phyloP scores from a whole-genome alignment of 2,329 filamentous ascomycete genomes.

The Diaporthe citrichinensis region DNA sequence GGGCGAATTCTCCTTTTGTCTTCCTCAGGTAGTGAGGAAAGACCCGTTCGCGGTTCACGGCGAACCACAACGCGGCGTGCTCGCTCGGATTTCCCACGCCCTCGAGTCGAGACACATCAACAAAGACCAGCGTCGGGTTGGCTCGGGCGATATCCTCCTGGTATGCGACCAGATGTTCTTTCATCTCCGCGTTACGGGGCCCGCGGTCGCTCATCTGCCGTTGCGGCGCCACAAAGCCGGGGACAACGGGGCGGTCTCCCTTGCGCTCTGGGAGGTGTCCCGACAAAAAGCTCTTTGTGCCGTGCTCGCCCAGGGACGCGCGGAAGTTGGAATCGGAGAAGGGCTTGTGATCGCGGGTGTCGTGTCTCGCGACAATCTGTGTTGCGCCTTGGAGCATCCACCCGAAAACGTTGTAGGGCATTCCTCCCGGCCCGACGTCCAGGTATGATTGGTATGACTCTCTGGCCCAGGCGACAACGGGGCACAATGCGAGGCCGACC shows the following conservation, averaged over 20 bases:
- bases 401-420: slow-evolving; percentile 58
- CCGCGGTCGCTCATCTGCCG: slow-evolving; percentile 52
- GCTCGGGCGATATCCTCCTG: slow-evolving; percentile 44
- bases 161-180: slow-evolving; percentile 47
- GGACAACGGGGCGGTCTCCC: slow-evolving; percentile 51
- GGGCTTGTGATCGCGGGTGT: slow-evolving; percentile 50
- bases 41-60: slow-evolving; percentile 47
- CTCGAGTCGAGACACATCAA: slow-evolving; percentile 51
- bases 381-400: slow-evolving; percentile 55
- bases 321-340: slow-evolving; percentile 44
- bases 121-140: slow-evolving; percentile 49
- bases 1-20: slow-evolving; percentile 52
- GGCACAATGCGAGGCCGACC: slow-evolving; percentile 33
- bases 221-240: slow-evolving; percentile 54
- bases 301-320: slow-evolving; percentile 47
- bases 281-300: slow-evolving; percentile 44
- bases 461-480: slow-evolving; percentile 45
- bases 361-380: slow-evolving; percentile 52
- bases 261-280: slow-evolving; percentile 42
- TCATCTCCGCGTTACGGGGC: slow-evolving; percentile 39
- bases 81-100: slow-evolving; percentile 47
- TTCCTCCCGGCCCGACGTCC: slow-evolving; percentile 58
- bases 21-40: slow-evolving; percentile 42
- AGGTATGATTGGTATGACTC: slow-evolving; percentile 56
- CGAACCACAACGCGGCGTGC: slow-evolving; percentile 43